Base-by-base conservation (phyloP, 202 grass and related monocot species). In the Setaria italica region DNA sequence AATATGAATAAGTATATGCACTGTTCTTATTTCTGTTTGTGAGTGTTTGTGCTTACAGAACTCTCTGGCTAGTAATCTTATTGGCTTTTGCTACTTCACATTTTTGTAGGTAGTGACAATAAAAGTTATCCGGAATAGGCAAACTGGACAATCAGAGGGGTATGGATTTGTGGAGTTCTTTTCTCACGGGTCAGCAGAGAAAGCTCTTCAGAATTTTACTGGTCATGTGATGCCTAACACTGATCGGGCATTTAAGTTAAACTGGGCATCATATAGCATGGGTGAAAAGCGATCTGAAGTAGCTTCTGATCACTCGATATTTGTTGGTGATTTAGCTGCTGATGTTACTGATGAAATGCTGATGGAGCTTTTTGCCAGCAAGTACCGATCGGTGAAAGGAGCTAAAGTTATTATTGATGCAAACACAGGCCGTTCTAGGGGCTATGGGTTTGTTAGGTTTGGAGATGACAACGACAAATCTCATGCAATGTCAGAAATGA, bases 201-300 rank as follows among this genome's bases (percentile, higher is more conserved):
- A 94, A 78, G 85, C 88, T 62, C 83, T 94, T 70, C 85, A 92
- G 53, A 88, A 79, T 72, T 94, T 94, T 84, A 59, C 75, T 75
- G 92, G 90, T 86, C 87, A 94, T 92, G 88, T 90, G 85, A 94
- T 94, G 92, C 92, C 92, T 67, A 94, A 92, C 64, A 90, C 92
- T 16, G 92, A 94, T 59, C 82, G 86, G 33, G 47, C 90, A 81
- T 94, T 94, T 90, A 92, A 89, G 87, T 81, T 92, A 81, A 94
- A 94, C 81, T 94, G 92, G 92, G 92, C 92, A 80, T 92, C 92
- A 12, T 92, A 92, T 92, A 94, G 90, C 56, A 90, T 88, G 71
- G 92, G 90, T 35, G 90, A 94, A 80, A 94, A 87, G 72, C 85
- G 85, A 46, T 86, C 87, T 32, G 90, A 94, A 86, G 68, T 91